phyloP scores from a whole-genome alignment of 805 yeast genomes.

The Pachysolen tannophilus region DNA sequence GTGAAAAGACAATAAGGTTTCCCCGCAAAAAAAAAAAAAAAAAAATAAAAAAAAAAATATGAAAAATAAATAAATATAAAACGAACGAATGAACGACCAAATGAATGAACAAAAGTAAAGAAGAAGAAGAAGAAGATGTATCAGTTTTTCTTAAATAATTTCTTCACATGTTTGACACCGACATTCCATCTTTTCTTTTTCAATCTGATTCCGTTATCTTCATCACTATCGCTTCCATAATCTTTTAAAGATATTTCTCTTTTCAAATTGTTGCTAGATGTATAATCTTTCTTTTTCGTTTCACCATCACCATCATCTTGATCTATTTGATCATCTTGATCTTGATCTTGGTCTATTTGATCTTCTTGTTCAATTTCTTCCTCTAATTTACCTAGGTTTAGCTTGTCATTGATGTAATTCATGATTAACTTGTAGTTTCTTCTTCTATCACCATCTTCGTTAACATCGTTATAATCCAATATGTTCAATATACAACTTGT shows the following conservation, averaged over 20 bases:
- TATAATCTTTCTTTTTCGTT: slow-evolving; percentile 6
- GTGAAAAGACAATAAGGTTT: too few species aligned
- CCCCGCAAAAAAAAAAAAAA: too few species aligned
- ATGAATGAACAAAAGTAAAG: not conserved
- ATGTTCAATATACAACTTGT: slow-evolving; percentile 66
- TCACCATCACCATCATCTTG: slow-evolving; percentile 3
- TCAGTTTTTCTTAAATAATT: slow-evolving; percentile 3
- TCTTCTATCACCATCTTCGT: slow-evolving; percentile 14
- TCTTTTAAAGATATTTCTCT: not conserved
- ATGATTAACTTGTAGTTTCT: slow-evolving; percentile 23
- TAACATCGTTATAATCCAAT: slow-evolving; percentile 21
- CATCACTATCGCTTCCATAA: slow-evolving; percentile 6
- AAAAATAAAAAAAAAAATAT: too few species aligned
- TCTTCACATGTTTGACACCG: slow-evolving; percentile 8
- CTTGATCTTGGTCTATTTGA: slow-evolving; percentile 10
- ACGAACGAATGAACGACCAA: too few species aligned
- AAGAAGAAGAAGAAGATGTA: not conserved
- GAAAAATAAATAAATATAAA: too few species aligned
- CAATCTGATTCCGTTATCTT: not conserved
- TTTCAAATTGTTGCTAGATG: too few species aligned
- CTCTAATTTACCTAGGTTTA: slow-evolving; percentile 13
- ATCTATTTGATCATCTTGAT: not conserved
- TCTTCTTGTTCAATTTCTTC: slow-evolving; percentile 28
- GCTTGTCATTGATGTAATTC: slow-evolving; percentile 8
- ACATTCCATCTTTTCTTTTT: not conserved